Evolutionary conservation across 2,329 filamentous ascomycete genomes (phyloP).

Genomic region (Orbilia javanica): DNA sequence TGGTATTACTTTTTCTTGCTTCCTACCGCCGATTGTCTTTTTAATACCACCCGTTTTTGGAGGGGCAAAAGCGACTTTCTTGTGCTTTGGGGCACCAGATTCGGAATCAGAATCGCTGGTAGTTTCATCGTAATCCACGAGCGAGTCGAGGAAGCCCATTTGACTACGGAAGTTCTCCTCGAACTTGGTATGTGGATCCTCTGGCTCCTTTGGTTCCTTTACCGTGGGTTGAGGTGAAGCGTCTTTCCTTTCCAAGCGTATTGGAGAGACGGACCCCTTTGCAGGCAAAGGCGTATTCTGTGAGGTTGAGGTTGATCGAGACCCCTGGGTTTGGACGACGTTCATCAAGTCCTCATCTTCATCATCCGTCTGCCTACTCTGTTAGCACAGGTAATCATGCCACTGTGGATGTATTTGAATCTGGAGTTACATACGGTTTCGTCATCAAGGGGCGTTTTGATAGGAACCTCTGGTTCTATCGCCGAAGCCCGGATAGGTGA

Average conservation of each 20-base stretch:
- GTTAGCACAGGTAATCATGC: not conserved
- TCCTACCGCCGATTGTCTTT: slow-evolving; percentile 46
- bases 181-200: slow-evolving; percentile 8
- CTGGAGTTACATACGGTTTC: slow-evolving; percentile 28
- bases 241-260: slow-evolving; percentile 1
- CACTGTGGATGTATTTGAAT: not conserved
- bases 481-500: slow-evolving; percentile 27
- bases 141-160: slow-evolving; percentile 15
- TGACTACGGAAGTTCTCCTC: slow-evolving; percentile 40
- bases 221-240: slow-evolving; percentile 24
- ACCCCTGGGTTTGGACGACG: slow-evolving; percentile 31
- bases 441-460: slow-evolving; percentile 22
- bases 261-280: slow-evolving; percentile 5
- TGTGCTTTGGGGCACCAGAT: slow-evolving; percentile 7
- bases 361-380: slow-evolving; percentile 41
- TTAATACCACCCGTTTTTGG: slow-evolving; percentile 44
- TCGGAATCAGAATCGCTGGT: slow-evolving; percentile 46
- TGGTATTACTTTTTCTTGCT: slow-evolving; percentile 25
- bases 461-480: not conserved
- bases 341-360: slow-evolving; percentile 37
- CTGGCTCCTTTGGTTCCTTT: slow-evolving; percentile 9
- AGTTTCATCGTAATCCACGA: slow-evolving; percentile 41
- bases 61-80: not conserved
- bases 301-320: slow-evolving; percentile 26
- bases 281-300: slow-evolving; percentile 22